Base-by-base conservation (phyloP, 805 yeast species). In the Blastobotrys chiropterorum region DNA sequence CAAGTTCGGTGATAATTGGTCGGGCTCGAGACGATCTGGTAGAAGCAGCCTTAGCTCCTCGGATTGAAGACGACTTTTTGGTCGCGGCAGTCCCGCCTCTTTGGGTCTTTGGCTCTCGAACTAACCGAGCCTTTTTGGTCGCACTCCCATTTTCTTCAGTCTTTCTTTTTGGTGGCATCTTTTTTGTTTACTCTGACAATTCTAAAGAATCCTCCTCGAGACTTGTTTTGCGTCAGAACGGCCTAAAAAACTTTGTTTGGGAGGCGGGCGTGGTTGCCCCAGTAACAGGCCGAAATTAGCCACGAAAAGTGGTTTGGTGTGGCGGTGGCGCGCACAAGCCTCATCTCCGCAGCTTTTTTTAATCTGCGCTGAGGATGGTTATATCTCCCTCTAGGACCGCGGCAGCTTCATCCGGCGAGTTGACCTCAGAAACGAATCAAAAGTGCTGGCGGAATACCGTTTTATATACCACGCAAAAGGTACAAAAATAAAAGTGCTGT, bases 1-100 rank as follows among this genome's bases (percentile, higher is more conserved):
- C 67, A 19, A 63, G 54, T 38, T 49, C 53, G 17, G 49, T 60
- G 31, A 65, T 45, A 3, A 49, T 21, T 5, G 54, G 47, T 3
- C 39, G 14, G n/a, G 22, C 46, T 34, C 48, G 54, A 34, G 21
- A 20, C 19, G 38, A 31, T 39, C 46, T 42, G 14, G 39, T 39
- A 17, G 44, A 26, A 11, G 34, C 34, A 5, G 34, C 34, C 11
- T 26, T 26, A 11, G 34, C 34, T 26, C 34, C 34, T 19, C 48
- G 44, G 31, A 11, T 11, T 26, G 14, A 47, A 42, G 16, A 43
- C 2, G 34, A 26, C 11, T 26, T 26, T 11, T 26, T 26, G 11
- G 34, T 11, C 8, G 8, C 34, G 11, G 34, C 34, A 11, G 34
- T 26, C 5, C 34, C 34, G 11, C 34, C 34, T 11, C 11, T 26